phyloP scores from a whole-genome alignment of 768 basidiomycete genomes.

The Porpolomopsis calyptriformis region DNA sequence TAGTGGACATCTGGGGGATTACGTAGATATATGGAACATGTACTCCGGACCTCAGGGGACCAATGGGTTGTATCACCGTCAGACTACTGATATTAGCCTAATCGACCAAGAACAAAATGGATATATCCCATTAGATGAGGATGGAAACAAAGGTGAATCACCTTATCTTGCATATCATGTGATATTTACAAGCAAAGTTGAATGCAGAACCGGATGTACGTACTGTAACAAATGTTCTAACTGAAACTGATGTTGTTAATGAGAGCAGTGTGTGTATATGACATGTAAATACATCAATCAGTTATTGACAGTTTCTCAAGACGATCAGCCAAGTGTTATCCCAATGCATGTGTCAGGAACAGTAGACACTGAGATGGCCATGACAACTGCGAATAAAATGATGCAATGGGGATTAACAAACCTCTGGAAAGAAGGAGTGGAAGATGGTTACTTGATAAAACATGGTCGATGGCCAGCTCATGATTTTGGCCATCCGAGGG shows the following conservation, averaged over 20 bases:
- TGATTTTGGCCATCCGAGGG: constrained; percentile 6
- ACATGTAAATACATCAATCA: too few species aligned
- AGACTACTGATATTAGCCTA: constrained; percentile 12
- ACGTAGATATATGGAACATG: too few species aligned
- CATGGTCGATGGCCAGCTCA: not conserved
- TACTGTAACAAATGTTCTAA: too few species aligned
- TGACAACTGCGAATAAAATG: constrained; percentile 8
- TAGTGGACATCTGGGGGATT: too few species aligned
- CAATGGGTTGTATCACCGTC: too few species aligned
- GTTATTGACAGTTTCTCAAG: not conserved
- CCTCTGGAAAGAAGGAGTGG: not conserved
- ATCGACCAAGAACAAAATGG: constrained; percentile 18
- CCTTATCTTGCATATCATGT: too few species aligned
- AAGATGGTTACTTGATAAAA: constrained; percentile 10
- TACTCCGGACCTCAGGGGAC: too few species aligned
- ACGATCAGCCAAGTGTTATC: constrained; percentile 12
- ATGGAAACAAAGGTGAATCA: not conserved
- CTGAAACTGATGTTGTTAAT: too few species aligned
- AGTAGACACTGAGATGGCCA: constrained; percentile 12
- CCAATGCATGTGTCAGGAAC: constrained; percentile 17
- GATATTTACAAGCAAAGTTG: too few species aligned
- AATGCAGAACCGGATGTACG: too few species aligned
- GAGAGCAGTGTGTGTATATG: too few species aligned
- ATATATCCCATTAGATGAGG: constrained; percentile 19
- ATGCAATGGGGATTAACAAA: constrained; percentile 8